A percentile compares a stretch with the other conserved stretches of the same genome.
Evolutionary conservation across 1,284 basidiomycete species (phyloP).

Genomic region (Ganoderma multipileum): DNA sequence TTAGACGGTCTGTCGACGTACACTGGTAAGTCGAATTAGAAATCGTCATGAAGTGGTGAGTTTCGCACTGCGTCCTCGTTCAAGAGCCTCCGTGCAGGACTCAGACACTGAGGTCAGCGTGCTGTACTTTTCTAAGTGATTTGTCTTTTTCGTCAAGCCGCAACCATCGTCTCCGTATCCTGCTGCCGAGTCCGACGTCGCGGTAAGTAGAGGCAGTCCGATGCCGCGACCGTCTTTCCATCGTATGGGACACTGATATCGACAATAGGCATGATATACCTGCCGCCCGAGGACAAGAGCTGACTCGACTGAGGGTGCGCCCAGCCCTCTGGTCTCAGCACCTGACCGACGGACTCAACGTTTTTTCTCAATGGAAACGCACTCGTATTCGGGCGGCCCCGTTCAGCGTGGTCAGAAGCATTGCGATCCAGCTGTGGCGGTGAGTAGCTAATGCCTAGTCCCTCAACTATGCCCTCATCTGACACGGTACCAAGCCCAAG

Average conservation of each 20-base stretch:
- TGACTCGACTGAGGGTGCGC: background rate
- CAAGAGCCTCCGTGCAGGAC: too few species aligned
- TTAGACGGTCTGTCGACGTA: too few species aligned
- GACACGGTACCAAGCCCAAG: background rate
- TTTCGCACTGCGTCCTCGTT: too few species aligned
- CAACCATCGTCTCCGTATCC: too few species aligned
- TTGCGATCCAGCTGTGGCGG: background rate
- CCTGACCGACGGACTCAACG: background rate
- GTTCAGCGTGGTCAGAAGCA: background rate
- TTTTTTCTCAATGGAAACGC: background rate
- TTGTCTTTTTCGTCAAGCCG: too few species aligned
- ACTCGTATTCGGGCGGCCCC: background rate
- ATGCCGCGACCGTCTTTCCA: background rate
- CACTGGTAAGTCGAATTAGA: too few species aligned
- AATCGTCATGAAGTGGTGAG: too few species aligned
- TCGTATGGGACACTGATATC: too few species aligned
- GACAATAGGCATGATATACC: background rate
- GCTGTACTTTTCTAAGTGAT: too few species aligned
- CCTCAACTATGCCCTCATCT: background rate
- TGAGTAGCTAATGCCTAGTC: background rate
- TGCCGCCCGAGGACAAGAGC: background rate
- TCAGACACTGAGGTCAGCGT: too few species aligned
- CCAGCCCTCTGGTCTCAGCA: background rate
- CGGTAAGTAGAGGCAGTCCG: background rate
- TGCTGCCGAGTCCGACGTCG: background rate